Conservation (phyloP, 1,284 basidiomycete species). For the Polyporus tsugae region DNA sequence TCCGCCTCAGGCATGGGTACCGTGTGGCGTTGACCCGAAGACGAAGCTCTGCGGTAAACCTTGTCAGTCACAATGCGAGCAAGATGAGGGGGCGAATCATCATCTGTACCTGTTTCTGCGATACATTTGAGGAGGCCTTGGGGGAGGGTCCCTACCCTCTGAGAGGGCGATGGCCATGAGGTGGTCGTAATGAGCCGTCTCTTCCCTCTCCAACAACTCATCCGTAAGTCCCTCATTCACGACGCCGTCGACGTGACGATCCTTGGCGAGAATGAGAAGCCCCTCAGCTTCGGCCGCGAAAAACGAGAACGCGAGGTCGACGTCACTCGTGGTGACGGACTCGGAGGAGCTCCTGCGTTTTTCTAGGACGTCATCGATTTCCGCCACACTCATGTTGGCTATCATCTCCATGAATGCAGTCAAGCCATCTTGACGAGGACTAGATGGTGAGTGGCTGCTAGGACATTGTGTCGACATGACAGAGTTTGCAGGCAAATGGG, state of each 20-base stretch:
- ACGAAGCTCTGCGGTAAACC: background rate
- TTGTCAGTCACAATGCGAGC: background rate
- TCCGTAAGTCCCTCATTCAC: constrained; percentile 24
- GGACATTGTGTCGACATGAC: background rate
- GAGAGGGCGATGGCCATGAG: constrained; percentile 34
- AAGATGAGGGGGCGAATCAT: too few species aligned
- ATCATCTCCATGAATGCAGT: constrained; percentile 24
- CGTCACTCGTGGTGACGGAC: constrained; percentile 18
- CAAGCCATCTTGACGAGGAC: constrained; percentile 2
- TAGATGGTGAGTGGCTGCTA: background rate
- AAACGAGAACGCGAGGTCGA: constrained; percentile 32
- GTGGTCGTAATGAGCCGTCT: constrained; percentile 32
- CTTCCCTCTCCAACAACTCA: constrained; percentile 29
- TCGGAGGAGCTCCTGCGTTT: background rate
- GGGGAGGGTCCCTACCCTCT: constrained; percentile 30
- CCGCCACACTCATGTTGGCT: constrained; percentile 44
- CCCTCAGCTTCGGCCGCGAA: constrained; percentile 33
- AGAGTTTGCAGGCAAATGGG: background rate
- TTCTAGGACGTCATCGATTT: constrained; percentile 46
- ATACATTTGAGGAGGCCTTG: constrained; percentile 8
- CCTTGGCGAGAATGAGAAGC: constrained; percentile 26
- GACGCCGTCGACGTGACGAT: constrained; percentile 7
- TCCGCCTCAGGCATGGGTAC: background rate
- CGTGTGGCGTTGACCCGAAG: background rate
- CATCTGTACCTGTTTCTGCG: background rate